Conservation (phyloP, 768 basidiomycete species). For the Cyathus striatus region DNA sequence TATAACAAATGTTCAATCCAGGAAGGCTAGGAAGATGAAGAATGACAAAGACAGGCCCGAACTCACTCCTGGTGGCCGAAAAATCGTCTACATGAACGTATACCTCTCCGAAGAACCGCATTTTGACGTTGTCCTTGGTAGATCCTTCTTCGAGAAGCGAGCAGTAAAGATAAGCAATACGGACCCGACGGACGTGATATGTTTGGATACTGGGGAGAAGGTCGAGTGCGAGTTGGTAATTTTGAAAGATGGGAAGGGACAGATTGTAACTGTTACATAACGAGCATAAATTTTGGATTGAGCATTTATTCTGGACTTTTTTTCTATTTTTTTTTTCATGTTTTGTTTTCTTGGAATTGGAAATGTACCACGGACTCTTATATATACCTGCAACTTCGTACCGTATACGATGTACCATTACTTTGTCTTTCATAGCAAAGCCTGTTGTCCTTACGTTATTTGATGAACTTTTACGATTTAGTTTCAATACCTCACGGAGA, state of each 20-base stretch:
- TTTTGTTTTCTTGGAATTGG: neutral
- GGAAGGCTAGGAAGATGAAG: slow-evolving; percentile 2
- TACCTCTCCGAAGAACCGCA: slow-evolving; percentile 93
- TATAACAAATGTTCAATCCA: neutral
- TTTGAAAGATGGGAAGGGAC: slow-evolving; percentile 84
- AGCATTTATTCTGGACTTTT: neutral
- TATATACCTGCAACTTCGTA: neutral
- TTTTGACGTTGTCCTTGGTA: slow-evolving; percentile 91
- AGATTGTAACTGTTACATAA: slow-evolving; percentile 86
- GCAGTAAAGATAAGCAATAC: slow-evolving; percentile 76
- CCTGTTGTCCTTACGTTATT: too few relatives aligned
- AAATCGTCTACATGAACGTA: slow-evolving; percentile 51
- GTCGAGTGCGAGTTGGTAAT: slow-evolving; percentile 91
- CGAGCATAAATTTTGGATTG: neutral
- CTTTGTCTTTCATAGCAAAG: too few relatives aligned
- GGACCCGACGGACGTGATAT: slow-evolving; percentile 87
- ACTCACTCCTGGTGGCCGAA: slow-evolving; percentile 15
- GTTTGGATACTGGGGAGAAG: slow-evolving; percentile 89
- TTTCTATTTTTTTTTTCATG: neutral
- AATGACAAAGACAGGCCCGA: slow-evolving; percentile 7
- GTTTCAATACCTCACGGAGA: too few relatives aligned
- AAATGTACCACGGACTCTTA: neutral
- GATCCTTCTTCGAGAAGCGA: slow-evolving; percentile 78
- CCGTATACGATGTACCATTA: too few relatives aligned
- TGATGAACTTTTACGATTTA: too few relatives aligned